Conservation (phyloP, 2,329 filamentous ascomycete species). For the Purpureocillium lavendulum region DNA sequence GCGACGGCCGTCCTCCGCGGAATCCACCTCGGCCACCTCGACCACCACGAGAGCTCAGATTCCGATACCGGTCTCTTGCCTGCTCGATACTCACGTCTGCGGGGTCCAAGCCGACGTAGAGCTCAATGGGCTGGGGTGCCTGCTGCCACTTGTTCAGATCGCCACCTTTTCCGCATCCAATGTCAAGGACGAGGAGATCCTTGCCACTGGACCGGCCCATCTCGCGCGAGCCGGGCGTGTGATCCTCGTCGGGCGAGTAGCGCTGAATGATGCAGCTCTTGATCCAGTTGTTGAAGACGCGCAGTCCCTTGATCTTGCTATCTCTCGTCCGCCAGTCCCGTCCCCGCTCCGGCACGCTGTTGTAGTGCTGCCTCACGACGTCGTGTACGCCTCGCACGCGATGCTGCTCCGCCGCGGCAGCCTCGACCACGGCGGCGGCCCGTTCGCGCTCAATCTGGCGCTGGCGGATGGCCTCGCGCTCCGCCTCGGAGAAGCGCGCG, state of each 20-base stretch:
- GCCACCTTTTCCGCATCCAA: slow-evolving; percentile 94
- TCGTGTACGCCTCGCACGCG: slow-evolving; percentile 58
- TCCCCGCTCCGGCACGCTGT: slow-evolving; percentile 86
- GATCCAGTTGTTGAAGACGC: slow-evolving; percentile 98
- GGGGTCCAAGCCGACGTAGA: slow-evolving; percentile 92
- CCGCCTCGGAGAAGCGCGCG: slow-evolving; percentile 57
- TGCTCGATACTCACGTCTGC: slow-evolving; percentile 89
- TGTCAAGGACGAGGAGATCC: slow-evolving; percentile 75
- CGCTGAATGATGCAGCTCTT: slow-evolving; percentile 97
- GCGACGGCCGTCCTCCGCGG: slow-evolving; percentile 37
- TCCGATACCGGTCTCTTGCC: slow-evolving; percentile 72
- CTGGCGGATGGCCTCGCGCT: slow-evolving; percentile 59
- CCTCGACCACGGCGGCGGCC: slow-evolving; percentile 27
- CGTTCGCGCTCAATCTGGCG: slow-evolving; percentile 50
- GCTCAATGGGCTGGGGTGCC: slow-evolving; percentile 79
- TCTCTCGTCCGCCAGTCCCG: slow-evolving; percentile 92
- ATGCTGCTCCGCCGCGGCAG: slow-evolving; percentile 27
- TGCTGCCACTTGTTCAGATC: slow-evolving; percentile 95
- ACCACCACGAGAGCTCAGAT: slow-evolving; percentile 56
- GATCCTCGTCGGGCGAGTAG: slow-evolving; percentile 76
- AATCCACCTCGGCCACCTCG: slow-evolving; percentile 46
- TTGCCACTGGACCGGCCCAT: slow-evolving; percentile 41
- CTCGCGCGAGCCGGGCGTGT: slow-evolving; percentile 51
- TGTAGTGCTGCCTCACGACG: slow-evolving; percentile 90
- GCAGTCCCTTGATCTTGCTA: slow-evolving; percentile 87